Base-by-base conservation (phyloP, 371 early-diverging fungal species). In the Mucor plumbeus region DNA sequence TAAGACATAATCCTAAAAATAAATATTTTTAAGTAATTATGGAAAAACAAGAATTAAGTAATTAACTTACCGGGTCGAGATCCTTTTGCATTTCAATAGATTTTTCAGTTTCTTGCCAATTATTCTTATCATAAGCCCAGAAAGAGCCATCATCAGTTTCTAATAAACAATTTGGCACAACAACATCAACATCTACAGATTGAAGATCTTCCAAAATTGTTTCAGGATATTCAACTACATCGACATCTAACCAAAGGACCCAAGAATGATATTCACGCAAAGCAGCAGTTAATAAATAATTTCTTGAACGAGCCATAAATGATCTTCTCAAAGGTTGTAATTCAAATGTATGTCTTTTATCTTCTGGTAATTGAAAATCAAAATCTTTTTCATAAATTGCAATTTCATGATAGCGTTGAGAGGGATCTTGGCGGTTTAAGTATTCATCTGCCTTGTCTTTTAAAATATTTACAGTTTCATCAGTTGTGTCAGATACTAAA, bases 81-180 rank as follows among this genome's bases (percentile, higher is more conserved):
- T 72, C 81, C 35, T 73, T 75, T 62, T 87, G 86, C 60, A 85
- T 72, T 17, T 73, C 81, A 39, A 74, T 63, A 33, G 87, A 87
- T 48, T 77, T 72, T n/a, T 73, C 72, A 0, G 90, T 90, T 67
- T 90, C 90, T 56, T 84, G 79, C 88, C 88, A 90, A 58, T 88
- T 88, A 64, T 90, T 88, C 74, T 84, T 85, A 50, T 90, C 90
- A 56, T 90, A 90, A 26, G 75, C 81, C 81, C 81, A 81, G 60
- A 81, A 81, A 7, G 72, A 72, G 34, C 67, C 69, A 31, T 76
- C 74, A 36, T 80, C 80, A 7, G 77, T 78, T 19, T 84, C 77
- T 10, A 78, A 69, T 7, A 87, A 70, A 54, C 87, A 87, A 59
- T 85, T 85, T 50, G 87, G 87, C 7, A 85, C 87, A 8, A 87